Evolutionary conservation across 257 asterid species (phyloP).

Genomic region (Gentiana straminea): DNA sequence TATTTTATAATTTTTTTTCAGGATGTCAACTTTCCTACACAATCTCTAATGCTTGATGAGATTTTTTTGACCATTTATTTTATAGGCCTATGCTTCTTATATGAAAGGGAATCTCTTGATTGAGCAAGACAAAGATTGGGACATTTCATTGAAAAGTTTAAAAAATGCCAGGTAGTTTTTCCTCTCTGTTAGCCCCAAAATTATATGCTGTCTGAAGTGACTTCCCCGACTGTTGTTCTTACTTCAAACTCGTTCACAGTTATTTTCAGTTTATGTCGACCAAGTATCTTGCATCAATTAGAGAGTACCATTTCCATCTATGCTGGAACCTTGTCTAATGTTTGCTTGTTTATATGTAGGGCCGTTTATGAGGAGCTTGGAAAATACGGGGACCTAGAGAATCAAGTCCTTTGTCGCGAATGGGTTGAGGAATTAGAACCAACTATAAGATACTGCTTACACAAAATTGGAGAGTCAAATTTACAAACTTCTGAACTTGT

Average conservation of each 20-base stretch:
- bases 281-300: no score
- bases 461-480: conserved; percentile 87
- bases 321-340: no score
- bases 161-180: conserved; percentile 73
- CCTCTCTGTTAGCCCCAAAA: neutral
- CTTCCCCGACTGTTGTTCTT: no score
- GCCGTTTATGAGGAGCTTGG: conserved; percentile 99
- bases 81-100: conserved; percentile 90
- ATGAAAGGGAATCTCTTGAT: conserved; percentile 88
- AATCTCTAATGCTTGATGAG: neutral
- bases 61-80: conserved; percentile 4
- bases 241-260: no score
- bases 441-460: conserved; percentile 76
- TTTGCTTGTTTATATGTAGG: conserved; percentile 19
- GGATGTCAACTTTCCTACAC: neutral
- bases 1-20: neutral
- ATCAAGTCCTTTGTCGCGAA: conserved; percentile 84
- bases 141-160: conserved; percentile 76
- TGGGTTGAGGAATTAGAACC: conserved; percentile 96
- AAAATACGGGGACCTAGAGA: conserved; percentile 90
- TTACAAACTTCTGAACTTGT: conserved; percentile 73
- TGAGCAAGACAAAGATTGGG: conserved; percentile 96
- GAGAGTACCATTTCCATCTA: no score
- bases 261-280: no score
- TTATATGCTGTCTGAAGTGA: no score